Evolutionary conservation across 1,284 basidiomycete species (phyloP).

Genomic region (Cutaneotrichosporon sp.): DNA sequence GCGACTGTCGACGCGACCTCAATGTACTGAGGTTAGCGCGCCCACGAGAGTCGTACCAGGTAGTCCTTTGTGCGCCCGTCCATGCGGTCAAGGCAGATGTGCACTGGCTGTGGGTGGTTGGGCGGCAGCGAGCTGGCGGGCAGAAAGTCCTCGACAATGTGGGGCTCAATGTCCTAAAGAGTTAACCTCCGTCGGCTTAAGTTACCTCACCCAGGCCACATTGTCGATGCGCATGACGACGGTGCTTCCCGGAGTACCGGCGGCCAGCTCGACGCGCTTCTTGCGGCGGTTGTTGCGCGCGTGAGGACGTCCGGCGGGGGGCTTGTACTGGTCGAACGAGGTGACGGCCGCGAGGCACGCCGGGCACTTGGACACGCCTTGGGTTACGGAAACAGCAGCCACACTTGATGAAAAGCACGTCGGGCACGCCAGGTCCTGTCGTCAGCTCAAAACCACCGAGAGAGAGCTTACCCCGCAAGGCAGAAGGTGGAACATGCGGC

Average conservation of each 20-base stretch:
- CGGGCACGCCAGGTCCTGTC: conserved; percentile 28
- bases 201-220: conserved; percentile 39
- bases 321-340: conserved; percentile 20
- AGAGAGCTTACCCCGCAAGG: conserved; percentile 6
- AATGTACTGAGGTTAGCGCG: conserved; percentile 35
- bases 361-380: conserved; percentile 29
- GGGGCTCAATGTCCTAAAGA: conserved; percentile 43
- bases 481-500: conserved; percentile 1
- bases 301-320: neutral
- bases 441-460: neutral
- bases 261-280: neutral
- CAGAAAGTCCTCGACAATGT: conserved; percentile 38
- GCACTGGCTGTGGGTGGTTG: conserved; percentile 36
- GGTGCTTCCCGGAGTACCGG: conserved; percentile 3
- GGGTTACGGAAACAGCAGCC: conserved; percentile 32
- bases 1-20: conserved; percentile 39
- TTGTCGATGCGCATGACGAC: conserved; percentile 46
- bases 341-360: conserved; percentile 24
- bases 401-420: conserved; percentile 37
- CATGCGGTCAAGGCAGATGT: conserved; percentile 42
- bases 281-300: neutral
- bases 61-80: conserved; percentile 48
- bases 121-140: conserved; percentile 32
- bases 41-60: conserved; percentile 26
- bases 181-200: neutral